Conservation (phyloP, 2,329 filamentous ascomycete species). For the Knufia fluminis region DNA sequence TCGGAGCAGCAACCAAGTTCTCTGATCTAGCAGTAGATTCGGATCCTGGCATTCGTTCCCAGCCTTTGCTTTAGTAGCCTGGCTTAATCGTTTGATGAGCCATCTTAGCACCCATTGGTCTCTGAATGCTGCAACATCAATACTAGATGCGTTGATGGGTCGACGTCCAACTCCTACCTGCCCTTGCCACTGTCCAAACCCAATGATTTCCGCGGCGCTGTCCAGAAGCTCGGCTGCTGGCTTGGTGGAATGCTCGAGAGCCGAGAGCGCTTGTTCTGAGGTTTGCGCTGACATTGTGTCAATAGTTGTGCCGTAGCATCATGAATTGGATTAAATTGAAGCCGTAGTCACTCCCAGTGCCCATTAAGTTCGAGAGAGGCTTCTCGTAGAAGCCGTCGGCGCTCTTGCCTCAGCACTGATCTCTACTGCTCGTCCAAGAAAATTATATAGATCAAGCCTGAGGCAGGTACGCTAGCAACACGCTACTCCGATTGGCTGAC, state of each 20-base stretch:
- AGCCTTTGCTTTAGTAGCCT: not conserved
- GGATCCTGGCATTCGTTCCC: not conserved
- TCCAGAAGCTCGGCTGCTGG: conserved; percentile 32
- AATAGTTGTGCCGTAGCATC: not conserved
- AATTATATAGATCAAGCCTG: not conserved
- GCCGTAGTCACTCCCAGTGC: too few species aligned
- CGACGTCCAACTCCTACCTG: conserved; percentile 23
- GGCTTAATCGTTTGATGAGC: conserved; percentile 52
- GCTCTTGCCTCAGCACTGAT: too few species aligned
- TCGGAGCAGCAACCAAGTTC: conserved; percentile 19
- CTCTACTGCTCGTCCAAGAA: too few species aligned
- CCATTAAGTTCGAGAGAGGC: too few species aligned
- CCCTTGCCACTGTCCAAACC: conserved; percentile 30
- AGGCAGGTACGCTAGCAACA: not conserved
- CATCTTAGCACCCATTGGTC: conserved; percentile 60
- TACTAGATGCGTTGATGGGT: not conserved
- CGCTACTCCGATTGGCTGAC: conserved; percentile 5
- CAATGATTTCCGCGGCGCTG: conserved; percentile 36
- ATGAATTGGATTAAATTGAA: too few species aligned
- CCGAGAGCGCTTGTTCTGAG: conserved; percentile 21
- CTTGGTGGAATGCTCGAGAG: conserved; percentile 36
- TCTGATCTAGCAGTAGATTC: not conserved
- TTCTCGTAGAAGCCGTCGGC: too few species aligned
- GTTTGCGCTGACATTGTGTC: conserved; percentile 11
- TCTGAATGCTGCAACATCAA: conserved; percentile 29